Base-by-base conservation (phyloP, 2,329 filamentous ascomycete genomes). In the Paracoccidioides lutzii region DNA sequence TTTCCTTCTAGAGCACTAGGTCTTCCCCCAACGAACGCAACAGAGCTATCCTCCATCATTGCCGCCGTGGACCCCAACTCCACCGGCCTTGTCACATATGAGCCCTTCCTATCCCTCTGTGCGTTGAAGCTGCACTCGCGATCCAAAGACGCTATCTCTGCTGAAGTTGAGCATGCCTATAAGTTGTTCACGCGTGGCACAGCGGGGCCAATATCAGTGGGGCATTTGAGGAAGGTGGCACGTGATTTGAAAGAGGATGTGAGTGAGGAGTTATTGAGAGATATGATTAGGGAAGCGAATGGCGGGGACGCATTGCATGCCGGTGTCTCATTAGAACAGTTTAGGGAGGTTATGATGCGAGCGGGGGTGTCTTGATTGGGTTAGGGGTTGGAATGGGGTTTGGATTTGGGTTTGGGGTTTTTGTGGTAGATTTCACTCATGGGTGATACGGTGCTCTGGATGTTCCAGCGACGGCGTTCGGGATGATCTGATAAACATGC, bases 221-320 rank as follows among this genome's bases (percentile, higher is more conserved):
- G 79, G 14, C 86, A 95, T 71, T 73, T 98, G 67, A 81, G 82
- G 66, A 78, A 85, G 64, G 84, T 96, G 54, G 90, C 90, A 44
- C 82, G 81, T 62, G 81, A 88, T 63, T 73, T 98, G 64, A 88
- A 89, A 71, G 89, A 95, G 72, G 88, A 84, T 59, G 84, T 95
- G 30, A 81, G 82, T 57, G 93, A 97, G 64, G 84, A 88, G 51
- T 72, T 95, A 66, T 74, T 98, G 66, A 82, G 81, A 73, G 90
- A 96, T 74, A 98, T 98, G 93, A 85, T 98, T 57, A 75, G 90
- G 51, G 91, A 97, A 76, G 93, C 91, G 51, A 96, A 94, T 70
- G 88, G 87, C 2, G 89, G 88, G 1, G 82, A 79, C 3, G 84
- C 86, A 14, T 79, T 87, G 9, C 81, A 76, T 41, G 79, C 76